Percentiles rank a stretch among this genome's conserved stretches.
phyloP scores from a whole-genome alignment of 2,329 filamentous ascomycete species.

The Trichophyton benhamiae region DNA sequence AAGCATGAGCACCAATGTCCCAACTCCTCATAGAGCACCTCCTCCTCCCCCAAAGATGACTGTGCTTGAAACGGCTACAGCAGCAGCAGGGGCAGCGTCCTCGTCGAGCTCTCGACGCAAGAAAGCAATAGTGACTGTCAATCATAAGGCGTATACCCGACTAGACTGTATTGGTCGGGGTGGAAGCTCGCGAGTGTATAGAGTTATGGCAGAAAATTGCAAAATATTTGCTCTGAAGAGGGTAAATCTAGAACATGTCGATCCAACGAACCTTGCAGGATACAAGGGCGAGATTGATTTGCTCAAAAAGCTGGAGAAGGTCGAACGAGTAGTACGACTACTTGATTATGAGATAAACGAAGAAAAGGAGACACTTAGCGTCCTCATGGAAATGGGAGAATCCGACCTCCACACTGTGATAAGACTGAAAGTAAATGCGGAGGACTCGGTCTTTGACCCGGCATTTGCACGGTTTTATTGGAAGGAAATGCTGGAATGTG shows the following conservation, averaged over 20 bases:
- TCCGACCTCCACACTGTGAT: constrained; percentile 82
- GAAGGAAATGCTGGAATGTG: constrained; percentile 98
- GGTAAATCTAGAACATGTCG: constrained; percentile 79
- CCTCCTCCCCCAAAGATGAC: constrained; percentile 90
- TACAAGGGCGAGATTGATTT: constrained; percentile 95
- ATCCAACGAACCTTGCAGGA: constrained; percentile 68
- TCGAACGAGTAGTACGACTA: constrained; percentile 80
- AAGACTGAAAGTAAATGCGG: constrained; percentile 56
- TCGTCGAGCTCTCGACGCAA: constrained; percentile 62
- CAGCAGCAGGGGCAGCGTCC: constrained; percentile 65
- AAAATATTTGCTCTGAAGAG: constrained; percentile 90
- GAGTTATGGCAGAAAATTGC: constrained; percentile 92
- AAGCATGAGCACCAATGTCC: constrained; percentile 54
- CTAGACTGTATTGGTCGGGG: constrained; percentile 85
- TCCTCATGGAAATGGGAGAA: constrained; percentile 97
- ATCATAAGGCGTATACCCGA: constrained; percentile 80
- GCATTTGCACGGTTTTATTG: constrained; percentile 95
- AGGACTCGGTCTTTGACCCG: constrained; percentile 67
- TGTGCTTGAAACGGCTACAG: constrained; percentile 80
- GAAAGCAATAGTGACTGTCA: constrained; percentile 72
- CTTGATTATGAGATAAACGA: constrained; percentile 91
- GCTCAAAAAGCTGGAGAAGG: constrained; percentile 64
- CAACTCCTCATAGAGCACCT: constrained; percentile 65
- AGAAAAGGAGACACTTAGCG: constrained; percentile 74
- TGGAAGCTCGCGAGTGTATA: constrained; percentile 87